Evolutionary conservation across 805 yeast species (phyloP), one percentile per base, ranked within the genome.

Genomic region (Candida yuanshanica): DNA sequence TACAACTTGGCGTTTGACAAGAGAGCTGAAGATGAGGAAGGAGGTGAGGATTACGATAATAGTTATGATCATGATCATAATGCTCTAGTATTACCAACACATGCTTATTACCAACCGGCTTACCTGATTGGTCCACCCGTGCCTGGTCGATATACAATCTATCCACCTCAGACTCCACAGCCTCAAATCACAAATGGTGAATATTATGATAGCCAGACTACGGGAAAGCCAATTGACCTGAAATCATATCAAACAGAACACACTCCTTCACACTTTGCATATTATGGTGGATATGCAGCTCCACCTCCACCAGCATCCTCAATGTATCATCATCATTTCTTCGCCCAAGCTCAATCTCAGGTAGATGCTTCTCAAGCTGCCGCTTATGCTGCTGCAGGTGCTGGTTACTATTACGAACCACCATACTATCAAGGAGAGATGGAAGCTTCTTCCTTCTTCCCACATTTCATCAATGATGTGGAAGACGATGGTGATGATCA

Each of bases 101-200:
- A 31, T 20, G 34, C 33, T 9, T 33, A 35, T n/a, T 8, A 37
- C 22, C 40, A 31, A 20, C 32, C 39, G 31, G 18, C 18, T 14
- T 24, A 24, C 14, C n/a, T 17, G n/a, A 21, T 31, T 11, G 21
- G 23, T 20, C 18, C 38, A 33, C 29, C 38, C 27, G 22, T 39
- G 34, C 21, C 41, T 21, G 9, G 33, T 9, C 32, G 32, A 5
- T 37, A 25, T 20, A 12, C 22, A 11, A 12, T 20, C 18, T 39
- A 22, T 34, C 40, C n/a, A 22, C 20, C 12, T 25, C 42, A 38
- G 9, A 40, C 39, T 9, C 39, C 16, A 4, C 41, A 27, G 14
- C 42, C 39, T 6, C 57, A 45, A 24, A 47, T 56, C 18, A 51
- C 58, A 5, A 56, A 56, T 42, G 60, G 54, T 7, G 56, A 55